Evolutionary conservation across 2,329 filamentous ascomycete species (phyloP), one percentile per base, ranked within the genome.

Genomic region (Penicillium sp.): DNA sequence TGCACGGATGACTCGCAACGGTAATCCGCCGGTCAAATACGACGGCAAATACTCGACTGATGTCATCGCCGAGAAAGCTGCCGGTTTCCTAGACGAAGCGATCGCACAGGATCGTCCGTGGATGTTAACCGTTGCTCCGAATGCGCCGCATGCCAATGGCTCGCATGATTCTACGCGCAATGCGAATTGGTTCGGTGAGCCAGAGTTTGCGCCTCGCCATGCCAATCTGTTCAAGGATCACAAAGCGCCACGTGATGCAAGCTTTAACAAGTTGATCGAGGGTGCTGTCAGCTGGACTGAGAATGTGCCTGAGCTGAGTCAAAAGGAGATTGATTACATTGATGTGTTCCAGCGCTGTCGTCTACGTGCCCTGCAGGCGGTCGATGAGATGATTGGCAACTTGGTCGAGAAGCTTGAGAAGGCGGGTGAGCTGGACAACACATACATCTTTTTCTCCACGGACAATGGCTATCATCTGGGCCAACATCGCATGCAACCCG

Each of bases 111-210:
- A 74, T 0, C 74, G 77, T 24, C 87, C 87, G 0, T 90, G 88
- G 71, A 89, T 89, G 65, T 63, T 90, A 2, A 80, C 79, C 0
- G 75, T 87, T 7, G 84, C 86, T 0, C 87, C 87, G 0, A 79
- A 85, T 10, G 85, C 82, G 0, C 87, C 87, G 3, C 87, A 90
- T 58, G 76, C 78, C 26, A 81, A 84, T 32, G 65, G 62, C 8
- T 60, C 60, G 21, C 29, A 46, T 27, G 55, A 61, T 36, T 47
- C 59, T 1, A 45, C 43, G 9, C 45, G 40, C 5, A 43, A 57
- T 3, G 55, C 55, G 4, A 56, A 52, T 5, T 65, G 63, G 60
- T 67, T 62, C 26, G 60, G 62, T 1, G 59, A 61, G 29, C 64
- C 66, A 2, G 64, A 62, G 18, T 66, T 54, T 1, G 80, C 84